These are phyloP conservation scores for Oehlia diaphana DNA, from an alignment of 192 early-diverging fungal species.

Conservation along the genomic window DNA sequence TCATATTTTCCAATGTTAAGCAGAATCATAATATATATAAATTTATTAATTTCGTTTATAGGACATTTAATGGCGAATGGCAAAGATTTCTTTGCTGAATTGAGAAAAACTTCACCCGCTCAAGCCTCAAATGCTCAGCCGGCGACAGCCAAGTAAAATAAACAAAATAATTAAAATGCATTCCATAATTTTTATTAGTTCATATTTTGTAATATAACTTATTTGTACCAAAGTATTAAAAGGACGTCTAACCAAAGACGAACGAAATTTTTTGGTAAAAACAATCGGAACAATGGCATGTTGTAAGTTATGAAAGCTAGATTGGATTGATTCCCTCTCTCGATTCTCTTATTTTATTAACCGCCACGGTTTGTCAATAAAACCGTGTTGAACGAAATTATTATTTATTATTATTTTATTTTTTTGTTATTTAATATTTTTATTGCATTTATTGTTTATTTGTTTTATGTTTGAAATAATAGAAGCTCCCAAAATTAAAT, in stretches of 20 bases:
- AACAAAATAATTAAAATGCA: conserved; percentile 15
- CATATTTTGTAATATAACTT: conserved; percentile 28
- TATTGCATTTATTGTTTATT: no score
- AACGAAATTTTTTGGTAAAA: conserved; percentile 12
- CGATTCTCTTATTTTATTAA: no score
- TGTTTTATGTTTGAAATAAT: no score
- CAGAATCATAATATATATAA: no score
- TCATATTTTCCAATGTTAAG: background rate
- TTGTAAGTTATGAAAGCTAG: background rate
- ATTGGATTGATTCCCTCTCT: no score
- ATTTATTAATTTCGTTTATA: background rate
- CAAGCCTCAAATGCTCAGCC: conserved; percentile 13
- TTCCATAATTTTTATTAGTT: conserved; percentile 24
- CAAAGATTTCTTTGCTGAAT: conserved; percentile 29
- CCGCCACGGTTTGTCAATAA: no score
- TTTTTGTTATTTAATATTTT: no score
- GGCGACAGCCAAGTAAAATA: conserved; percentile 30
- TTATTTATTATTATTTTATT: no score
- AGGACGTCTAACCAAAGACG: conserved; percentile 25
- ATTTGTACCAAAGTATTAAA: conserved; percentile 21
- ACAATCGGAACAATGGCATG: background rate
- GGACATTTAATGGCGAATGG: conserved; percentile 29
- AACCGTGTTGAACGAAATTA: no score
- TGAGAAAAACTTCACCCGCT: conserved; percentile 14
- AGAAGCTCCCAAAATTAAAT: no score